Conservation (phyloP, 371 early-diverging fungal species). For the Mucor mucedo region DNA sequence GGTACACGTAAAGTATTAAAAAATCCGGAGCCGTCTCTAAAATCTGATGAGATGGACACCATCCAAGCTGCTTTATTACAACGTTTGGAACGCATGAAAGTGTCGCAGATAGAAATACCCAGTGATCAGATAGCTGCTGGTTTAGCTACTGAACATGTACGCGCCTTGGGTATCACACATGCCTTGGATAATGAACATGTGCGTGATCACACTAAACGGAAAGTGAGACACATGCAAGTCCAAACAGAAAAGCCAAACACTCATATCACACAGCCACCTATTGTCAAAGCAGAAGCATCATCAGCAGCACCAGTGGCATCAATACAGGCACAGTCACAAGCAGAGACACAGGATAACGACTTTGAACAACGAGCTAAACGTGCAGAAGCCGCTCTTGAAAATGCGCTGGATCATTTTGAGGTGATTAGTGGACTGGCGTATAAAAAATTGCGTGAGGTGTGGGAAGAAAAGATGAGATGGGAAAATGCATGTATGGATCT, state of each 20-base stretch:
- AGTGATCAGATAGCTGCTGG: constrained; percentile 43
- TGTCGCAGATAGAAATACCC: constrained; percentile 32
- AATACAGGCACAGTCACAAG: constrained; percentile 7
- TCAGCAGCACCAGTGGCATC: constrained; percentile 3
- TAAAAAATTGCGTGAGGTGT: constrained; percentile 61
- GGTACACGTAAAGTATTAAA: not conserved
- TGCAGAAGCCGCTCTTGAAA: constrained; percentile 55
- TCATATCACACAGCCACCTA: not conserved
- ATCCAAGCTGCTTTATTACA: constrained; percentile 43
- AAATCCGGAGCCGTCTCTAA: constrained; percentile 11
- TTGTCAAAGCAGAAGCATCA: not conserved
- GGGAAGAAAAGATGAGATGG: constrained; percentile 57
- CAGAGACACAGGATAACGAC: constrained; percentile 39
- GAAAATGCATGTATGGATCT: constrained; percentile 51
- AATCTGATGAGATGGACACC: constrained; percentile 27
- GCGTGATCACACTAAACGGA: constrained; percentile 12
- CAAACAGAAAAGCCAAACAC: constrained; percentile 29
- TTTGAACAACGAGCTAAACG: constrained; percentile 31
- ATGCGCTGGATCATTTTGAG: constrained; percentile 63
- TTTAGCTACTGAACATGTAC: constrained; percentile 45
- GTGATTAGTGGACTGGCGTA: constrained; percentile 61
- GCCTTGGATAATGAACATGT: constrained; percentile 26
- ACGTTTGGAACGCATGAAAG: constrained; percentile 37
- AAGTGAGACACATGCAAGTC: constrained; percentile 48
- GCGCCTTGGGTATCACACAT: constrained; percentile 42